Evolutionary conservation across 352 stramenopile genomes (phyloP), one percentile per base, ranked within the genome.

Genomic region (Aphanomyces euteiches): DNA sequence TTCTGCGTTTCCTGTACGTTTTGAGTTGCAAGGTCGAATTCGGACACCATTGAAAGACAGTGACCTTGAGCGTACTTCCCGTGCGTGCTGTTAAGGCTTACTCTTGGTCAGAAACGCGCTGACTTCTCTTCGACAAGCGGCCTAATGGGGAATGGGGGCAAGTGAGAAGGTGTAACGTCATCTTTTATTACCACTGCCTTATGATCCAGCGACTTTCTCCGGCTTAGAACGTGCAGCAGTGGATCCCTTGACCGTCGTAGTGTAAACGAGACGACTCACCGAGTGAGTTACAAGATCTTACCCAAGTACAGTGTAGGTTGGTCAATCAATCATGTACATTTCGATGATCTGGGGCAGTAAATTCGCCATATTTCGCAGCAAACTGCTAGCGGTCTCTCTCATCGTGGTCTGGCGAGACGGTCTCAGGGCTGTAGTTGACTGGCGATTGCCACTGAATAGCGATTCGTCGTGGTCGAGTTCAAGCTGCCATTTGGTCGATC

Each of bases 381-480:
- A n/a, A n/a, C n/a, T n/a, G n/a, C n/a, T n/a, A n/a, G n/a, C n/a
- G n/a, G n/a, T n/a, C n/a, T n/a, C n/a, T n/a, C n/a, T n/a, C n/a
- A n/a, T n/a, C n/a, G n/a, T n/a, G n/a, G n/a, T n/a, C n/a, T n/a
- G n/a, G n/a, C n/a, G n/a, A n/a, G n/a, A n/a, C n/a, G n/a, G n/a
- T n/a, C n/a, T n/a, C n/a, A n/a, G n/a, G n/a, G n/a, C n/a, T n/a
- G n/a, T n/a, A n/a, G n/a, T n/a, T n/a, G n/a, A n/a, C n/a, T 70
- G n/a, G 8, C 19, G 6, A 34, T 70, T 21, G 64, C 47, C 28
- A 34, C 64, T 12, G 64, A 70, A 13, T 8, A 58, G n/a, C 64
- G 64, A 5, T 45, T 70, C 38, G 47, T 70, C 7, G 47, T 17
- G 19, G 19, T 47, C 54, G 64, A 70, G 39, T 70, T 70, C 21